Base-by-base conservation (phyloP, 2,329 filamentous ascomycete species). In the Colletotrichum abscissum region DNA sequence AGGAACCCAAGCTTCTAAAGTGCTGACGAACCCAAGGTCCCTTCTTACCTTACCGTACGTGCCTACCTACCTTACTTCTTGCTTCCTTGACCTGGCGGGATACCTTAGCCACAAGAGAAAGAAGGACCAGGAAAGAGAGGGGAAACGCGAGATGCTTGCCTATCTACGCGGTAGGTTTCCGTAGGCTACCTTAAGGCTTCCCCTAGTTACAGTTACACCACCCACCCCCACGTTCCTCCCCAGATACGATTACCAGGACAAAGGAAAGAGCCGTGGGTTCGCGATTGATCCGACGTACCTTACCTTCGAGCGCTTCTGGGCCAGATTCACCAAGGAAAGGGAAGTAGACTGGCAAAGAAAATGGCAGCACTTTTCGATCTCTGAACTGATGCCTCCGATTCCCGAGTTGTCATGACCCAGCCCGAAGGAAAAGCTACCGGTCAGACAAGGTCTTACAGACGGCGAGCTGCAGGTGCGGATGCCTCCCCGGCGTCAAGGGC, bases 31-130 rank as follows among this genome's bases (percentile, higher is more conserved):
- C 6, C 54, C 24, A 56, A 33, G 33, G 33, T 33, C 4, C 30
- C 30, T 30, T 30, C 30, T 3, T 30, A 30, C 30, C 30, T 30
- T 30, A 30, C 30, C 30, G 8, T 30, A 30, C 6, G 28, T 30
- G 7, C 28, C 28, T 30, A 7, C 28, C 28, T 30, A 30, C 28
- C 28, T 7, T 30, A 30, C 26, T 26, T 26, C 33, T 33, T 42
- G 35, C 35, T 42, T 42, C 38, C 38, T 42, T 65, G 49, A 60
- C 56, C 56, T 70, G 60, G 60, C 67, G 67, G 70, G 70, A 60
- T 70, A 30, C 30, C 30, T 9, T 30, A 65, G 60, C 66, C 66
- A 62, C 67, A 22, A 65, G 46, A 56, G 16, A 42, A 42, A 71
- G n/a, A 62, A 67, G 24, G 14, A 12, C 28, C 24, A 63, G 28